Evolutionary conservation across 31 red algal genomes (phyloP).

Genomic region (Bonnemaisonia californica): DNA sequence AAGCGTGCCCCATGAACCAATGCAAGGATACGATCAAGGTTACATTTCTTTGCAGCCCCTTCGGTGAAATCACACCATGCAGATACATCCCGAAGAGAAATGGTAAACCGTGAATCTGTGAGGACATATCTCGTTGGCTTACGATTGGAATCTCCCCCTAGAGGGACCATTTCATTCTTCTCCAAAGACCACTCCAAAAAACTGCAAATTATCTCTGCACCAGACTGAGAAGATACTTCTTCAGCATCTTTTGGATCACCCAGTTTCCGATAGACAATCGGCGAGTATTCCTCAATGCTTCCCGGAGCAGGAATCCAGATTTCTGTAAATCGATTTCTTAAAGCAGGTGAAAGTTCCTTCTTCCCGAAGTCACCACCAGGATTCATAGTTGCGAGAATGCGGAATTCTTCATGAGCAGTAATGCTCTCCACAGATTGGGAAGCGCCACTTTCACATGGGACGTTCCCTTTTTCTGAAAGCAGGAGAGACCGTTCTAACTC

Average conservation of each 20-base stretch:
- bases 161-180: not conserved
- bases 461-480: constrained; percentile 79
- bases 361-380: constrained; percentile 98
- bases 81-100: constrained; percentile 77
- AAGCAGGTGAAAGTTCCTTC: constrained; percentile 90
- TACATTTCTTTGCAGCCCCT: constrained; percentile 18
- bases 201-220: not conserved
- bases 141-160: not conserved
- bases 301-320: constrained; percentile 82
- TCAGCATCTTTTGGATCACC: not conserved
- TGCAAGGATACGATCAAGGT: constrained; percentile 55
- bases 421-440: constrained; percentile 31
- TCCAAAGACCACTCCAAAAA: constrained; percentile 13
- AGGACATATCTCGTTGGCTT: not conserved
- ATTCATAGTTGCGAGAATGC: constrained; percentile 95
- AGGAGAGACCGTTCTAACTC: constrained; percentile 78
- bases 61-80: constrained; percentile 75
- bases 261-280: constrained; percentile 31
- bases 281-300: constrained; percentile 48
- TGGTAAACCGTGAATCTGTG: constrained; percentile 7
- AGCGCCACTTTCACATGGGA: not conserved
- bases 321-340: constrained; percentile 97
- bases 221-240: not conserved
- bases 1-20: constrained; percentile 77
- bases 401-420: constrained; percentile 50